Base-by-base conservation (phyloP, 2,329 filamentous ascomycete genomes). In the Amphichorda felina region DNA sequence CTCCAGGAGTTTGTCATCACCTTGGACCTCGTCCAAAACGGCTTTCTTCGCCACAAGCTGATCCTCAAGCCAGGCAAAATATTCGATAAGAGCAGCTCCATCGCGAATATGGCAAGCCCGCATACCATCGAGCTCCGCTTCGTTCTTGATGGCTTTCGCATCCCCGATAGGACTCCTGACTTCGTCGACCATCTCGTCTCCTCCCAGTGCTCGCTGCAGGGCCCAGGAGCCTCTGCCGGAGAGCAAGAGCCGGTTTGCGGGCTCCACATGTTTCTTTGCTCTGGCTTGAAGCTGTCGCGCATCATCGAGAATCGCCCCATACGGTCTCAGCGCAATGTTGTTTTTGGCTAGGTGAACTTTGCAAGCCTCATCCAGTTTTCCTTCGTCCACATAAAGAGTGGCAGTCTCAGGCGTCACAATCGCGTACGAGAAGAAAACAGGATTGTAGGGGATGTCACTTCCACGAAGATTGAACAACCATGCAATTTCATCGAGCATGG, bases 381-480 rank as follows among this genome's bases (percentile, higher is more conserved):
- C 70, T 10, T 79, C 72, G 50, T 96, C 82, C 39, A 96, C 66
- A 50, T 95, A 98, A 5, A 98, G 69, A 2, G 79, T 87, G 17
- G 81, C 84, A 2, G 75, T 66, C 9, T 69, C 78, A 2, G 79
- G 75, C 2, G 91, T 96, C 42, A 98, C 66, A 29, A 91, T 72
- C 30, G 89, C 89, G 50, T 96, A 98, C 13, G 89, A 91, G 61
- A 96, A 96, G 66, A 98, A 96, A 34, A 98, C 91, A 0, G 91
- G 91, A 53, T 98, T 98, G 64, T 91, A 98, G 0, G 87, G 85
- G 44, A 98, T 96, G 54, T 96, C 91, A 55, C 72, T 91, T 47
- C 91, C 91, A 46, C 91, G 79, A 33, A 98, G 64, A 59, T 98
- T 98, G 66, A 95, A 95, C n/a, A 98, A 70, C 91, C 91, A 98